Evolutionary conservation across 495 filamentous ascomycete genomes (phyloP), one percentile per base, ranked within the genome.

Genomic region (Tuber aestivum): DNA sequence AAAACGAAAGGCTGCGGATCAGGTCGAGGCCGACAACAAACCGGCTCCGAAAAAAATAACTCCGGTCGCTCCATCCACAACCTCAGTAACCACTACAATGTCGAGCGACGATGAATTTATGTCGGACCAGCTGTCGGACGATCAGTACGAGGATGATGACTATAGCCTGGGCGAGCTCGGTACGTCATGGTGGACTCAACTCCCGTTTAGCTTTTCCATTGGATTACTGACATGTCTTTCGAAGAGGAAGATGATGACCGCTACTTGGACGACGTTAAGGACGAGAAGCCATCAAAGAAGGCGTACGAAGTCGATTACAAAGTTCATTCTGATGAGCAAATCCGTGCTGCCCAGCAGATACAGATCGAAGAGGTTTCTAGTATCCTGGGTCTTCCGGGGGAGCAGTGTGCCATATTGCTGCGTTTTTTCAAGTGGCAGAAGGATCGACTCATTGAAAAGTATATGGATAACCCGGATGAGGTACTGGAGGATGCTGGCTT

Each of bases 101-200:
- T 95, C 97, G 83, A 97, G 95, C 20, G 95, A 98, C 78, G 95
- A 98, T 83, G 95, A 98, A 78, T 94, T 95, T 83, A 92, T 97
- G 88, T 96, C 92, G 72, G 90, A 91, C 75, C 74, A 74, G 70
- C 87, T 90, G 78, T 94, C 93, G 56, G 90, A 91, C 71, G 93
- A 93, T 82, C 89, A 89, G 71, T 90, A 94, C 71, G 87, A 87
- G 61, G 87, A 93, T 78, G 93, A 92, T 82, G 94, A 94, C 40
- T 90, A 93, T 82, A 90, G 94, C 80, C 87, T 95, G 70, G 93
- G 90, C 41, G 93, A 88, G 76, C 89, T 89, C 84, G 93, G 94
- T 95, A 83, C 71, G 90, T 83, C 27, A 65, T 65, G 32, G 23
- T 56, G 41, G 41, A 74, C 48, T 70, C 45, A 78, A 69, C 70